Conservation (phyloP, 257 asterid species). For the Solanum chilense region DNA sequence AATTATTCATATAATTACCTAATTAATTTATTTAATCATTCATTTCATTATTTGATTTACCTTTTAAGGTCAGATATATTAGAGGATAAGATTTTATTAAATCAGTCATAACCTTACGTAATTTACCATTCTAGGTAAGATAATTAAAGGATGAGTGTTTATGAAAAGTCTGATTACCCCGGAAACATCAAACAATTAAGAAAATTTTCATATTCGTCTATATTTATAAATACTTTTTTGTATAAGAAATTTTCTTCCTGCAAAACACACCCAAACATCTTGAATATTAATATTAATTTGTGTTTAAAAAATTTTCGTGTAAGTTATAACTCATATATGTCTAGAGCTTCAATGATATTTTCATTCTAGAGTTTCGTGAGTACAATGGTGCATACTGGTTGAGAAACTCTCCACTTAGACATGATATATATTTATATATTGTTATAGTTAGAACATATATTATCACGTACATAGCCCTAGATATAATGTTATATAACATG, state of each 20-base stretch:
- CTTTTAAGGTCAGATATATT: neutral
- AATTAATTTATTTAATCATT: too few species aligned
- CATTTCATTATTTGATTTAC: neutral
- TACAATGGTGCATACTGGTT: neutral
- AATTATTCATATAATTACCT: too few species aligned
- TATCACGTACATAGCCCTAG: neutral
- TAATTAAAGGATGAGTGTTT: neutral
- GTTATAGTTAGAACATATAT: too few species aligned
- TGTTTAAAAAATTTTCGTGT: neutral
- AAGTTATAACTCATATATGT: neutral
- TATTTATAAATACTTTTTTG: neutral
- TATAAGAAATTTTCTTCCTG: neutral
- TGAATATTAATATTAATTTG: neutral
- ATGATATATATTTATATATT: too few species aligned
- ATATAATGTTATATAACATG: too few species aligned
- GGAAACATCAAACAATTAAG: neutral
- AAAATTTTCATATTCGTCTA: too few species aligned
- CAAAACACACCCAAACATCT: neutral
- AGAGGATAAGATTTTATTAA: neutral
- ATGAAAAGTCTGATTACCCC: neutral
- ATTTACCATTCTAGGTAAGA: neutral
- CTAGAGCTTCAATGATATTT: too few species aligned
- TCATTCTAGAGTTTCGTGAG: neutral
- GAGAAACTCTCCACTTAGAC: too few species aligned
- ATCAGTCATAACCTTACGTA: neutral